These are phyloP conservation scores for Daldinia caldariorum DNA, from an alignment of 495 filamentous ascomycete genomes.

Conservation along the genomic window DNA sequence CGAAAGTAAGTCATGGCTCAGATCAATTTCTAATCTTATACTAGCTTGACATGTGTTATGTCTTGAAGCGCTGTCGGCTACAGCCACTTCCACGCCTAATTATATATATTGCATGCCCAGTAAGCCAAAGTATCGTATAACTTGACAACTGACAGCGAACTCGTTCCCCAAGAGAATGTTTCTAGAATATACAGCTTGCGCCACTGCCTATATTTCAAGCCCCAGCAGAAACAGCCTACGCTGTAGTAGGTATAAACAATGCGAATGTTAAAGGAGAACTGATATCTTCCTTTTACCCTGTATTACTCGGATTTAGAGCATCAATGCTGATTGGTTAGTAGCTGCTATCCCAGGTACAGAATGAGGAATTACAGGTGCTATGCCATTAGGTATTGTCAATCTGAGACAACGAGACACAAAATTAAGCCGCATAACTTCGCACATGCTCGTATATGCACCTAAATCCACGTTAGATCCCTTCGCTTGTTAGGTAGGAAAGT, in stretches of 20 bases:
- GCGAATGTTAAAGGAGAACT: background rate
- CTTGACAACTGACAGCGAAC: slow-evolving; percentile 1
- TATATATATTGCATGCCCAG: slow-evolving; percentile 5
- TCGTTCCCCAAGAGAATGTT: slow-evolving; percentile 18
- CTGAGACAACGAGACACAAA: slow-evolving; percentile 19
- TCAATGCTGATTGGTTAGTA: background rate
- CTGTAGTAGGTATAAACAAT: background rate
- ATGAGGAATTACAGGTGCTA: slow-evolving; percentile 8
- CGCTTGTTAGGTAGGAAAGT: slow-evolving; percentile 1
- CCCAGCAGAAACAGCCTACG: background rate
- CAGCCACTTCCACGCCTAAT: slow-evolving; percentile 23
- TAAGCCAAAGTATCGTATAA: slow-evolving; percentile 8
- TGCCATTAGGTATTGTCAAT: slow-evolving; percentile 9
- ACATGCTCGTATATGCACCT: slow-evolving; percentile 17
- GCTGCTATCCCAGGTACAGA: background rate
- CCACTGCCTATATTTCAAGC: slow-evolving; percentile 5
- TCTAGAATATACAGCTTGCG: slow-evolving; percentile 32
- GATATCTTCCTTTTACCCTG: background rate
- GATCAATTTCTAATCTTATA: slow-evolving; percentile 18
- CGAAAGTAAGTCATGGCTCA: slow-evolving; percentile 10
- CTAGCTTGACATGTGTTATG: slow-evolving; percentile 6
- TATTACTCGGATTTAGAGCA: background rate
- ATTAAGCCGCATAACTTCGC: background rate
- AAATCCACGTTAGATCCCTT: slow-evolving; percentile 11
- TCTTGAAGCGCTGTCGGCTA: slow-evolving; percentile 11